Percentiles rank a stretch among this genome's conserved stretches.
Evolutionary conservation across 2,329 filamentous ascomycete genomes (phyloP).

Genomic region (Fusarium anguioides): DNA sequence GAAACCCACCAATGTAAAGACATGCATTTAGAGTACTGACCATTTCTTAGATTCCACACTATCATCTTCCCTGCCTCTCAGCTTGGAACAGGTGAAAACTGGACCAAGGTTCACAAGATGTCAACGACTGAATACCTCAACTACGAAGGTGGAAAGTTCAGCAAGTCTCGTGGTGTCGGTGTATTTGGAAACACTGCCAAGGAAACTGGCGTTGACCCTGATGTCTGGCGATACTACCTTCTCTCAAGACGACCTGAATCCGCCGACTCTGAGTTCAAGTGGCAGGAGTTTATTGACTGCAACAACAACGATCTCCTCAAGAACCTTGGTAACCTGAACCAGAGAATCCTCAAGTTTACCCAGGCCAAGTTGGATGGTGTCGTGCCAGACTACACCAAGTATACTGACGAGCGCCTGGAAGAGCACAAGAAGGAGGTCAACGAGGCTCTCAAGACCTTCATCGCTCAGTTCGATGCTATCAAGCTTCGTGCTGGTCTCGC

Average conservation of each 20-base stretch:
- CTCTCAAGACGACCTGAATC: slow-evolving; percentile 87
- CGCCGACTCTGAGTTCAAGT: slow-evolving; percentile 89
- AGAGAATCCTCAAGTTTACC: slow-evolving; percentile 79
- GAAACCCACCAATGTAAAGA: slow-evolving; percentile 48
- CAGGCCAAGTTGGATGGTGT: slow-evolving; percentile 79
- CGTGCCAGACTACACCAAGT: slow-evolving; percentile 70
- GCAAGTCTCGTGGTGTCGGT: slow-evolving; percentile 87
- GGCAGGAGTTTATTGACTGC: slow-evolving; percentile 81
- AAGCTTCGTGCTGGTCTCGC: slow-evolving; percentile 75
- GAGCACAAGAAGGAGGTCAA: slow-evolving; percentile 73
- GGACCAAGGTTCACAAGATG: slow-evolving; percentile 90
- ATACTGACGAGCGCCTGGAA: slow-evolving; percentile 66
- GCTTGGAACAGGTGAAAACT: slow-evolving; percentile 83
- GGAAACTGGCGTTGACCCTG: slow-evolving; percentile 83
- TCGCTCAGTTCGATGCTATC: slow-evolving; percentile 75
- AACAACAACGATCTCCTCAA: slow-evolving; percentile 92
- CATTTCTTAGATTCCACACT: slow-evolving; percentile 66
- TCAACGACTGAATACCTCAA: slow-evolving; percentile 90
- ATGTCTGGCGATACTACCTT: slow-evolving; percentile 95
- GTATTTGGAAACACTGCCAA: slow-evolving; percentile 92
- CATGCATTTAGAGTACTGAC: slow-evolving; percentile 7
- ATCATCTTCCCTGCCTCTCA: slow-evolving; percentile 92
- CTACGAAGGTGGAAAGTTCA: slow-evolving; percentile 92
- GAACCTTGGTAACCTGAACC: slow-evolving; percentile 80
- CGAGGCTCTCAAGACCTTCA: slow-evolving; percentile 72